Evolutionary conservation across 257 asterid genomes (phyloP), one percentile per base, ranked within the genome.

Genomic region (Orobanche coerulescens): DNA sequence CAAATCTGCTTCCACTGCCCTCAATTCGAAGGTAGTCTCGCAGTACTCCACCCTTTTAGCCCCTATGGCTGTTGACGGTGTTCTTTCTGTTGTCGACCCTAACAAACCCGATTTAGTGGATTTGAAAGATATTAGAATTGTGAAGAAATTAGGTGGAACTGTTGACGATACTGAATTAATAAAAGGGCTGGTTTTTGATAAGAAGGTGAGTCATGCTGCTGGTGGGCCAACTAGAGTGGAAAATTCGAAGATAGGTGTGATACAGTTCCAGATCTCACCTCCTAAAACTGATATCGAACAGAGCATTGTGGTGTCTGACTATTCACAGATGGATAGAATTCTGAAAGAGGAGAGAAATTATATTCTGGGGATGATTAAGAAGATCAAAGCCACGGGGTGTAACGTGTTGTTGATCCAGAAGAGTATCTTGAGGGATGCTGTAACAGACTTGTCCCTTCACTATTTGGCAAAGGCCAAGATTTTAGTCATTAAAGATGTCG

Each of bases 241-340:
- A 66, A 84, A 84, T 74, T 97, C 99, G 3, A 93, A 93, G 77
- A 86, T 93, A 50, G 99, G 79, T 10, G 97, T 93, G 24, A 93
- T 89, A 50, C 97, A 93, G 69, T 93, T 93, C 43, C 99, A 89
- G 75, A 89, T 93, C 58, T 89, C 97, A 0, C 99, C 99, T 11
- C 99, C 99, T 0, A 93, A 93, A 65, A 93, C 99, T 1, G 99
- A 93, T 71, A 93, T 93, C 12, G 99, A 93, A 72, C 99, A 93
- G 76, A 86, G 95, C 68, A 89, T 93, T 31, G 95, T 93, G 66
- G 95, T 93, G 16, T 93, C 99, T 3, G 99, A 93, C 80, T 93
- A 93, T 53, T 75, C 99, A 1, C 99, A 93, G 76, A 89, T 93
- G 96, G 99, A 93, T 72, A 87, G 99, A 78, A 89, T 93, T 62